phyloP scores from a whole-genome alignment of 106 monocot genomes.

The Phalaenopsis equestris region DNA sequence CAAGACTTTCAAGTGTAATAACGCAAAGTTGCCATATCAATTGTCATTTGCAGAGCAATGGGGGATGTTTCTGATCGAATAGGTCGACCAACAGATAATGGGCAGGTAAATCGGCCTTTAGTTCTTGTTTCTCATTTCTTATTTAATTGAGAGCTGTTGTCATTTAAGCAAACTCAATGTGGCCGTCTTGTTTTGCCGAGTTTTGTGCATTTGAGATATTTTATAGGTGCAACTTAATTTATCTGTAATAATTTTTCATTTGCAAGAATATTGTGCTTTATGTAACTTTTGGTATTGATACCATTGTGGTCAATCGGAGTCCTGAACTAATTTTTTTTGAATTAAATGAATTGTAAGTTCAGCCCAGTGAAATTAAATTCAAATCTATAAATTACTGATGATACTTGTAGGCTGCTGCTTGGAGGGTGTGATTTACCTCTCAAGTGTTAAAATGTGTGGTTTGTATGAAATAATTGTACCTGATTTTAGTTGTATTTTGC shows the following conservation, averaged over 20 bases:
- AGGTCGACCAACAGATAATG: slow-evolving; percentile 97
- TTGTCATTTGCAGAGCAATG: slow-evolving; percentile 77
- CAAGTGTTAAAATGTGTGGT: not conserved
- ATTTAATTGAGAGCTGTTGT: not conserved
- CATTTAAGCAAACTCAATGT: not conserved
- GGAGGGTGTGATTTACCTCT: not conserved
- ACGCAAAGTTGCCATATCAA: not conserved
- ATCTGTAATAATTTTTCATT: not conserved
- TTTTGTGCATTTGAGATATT: not conserved
- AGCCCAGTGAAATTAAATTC: not conserved
- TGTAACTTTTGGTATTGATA: not conserved
- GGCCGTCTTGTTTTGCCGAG: not conserved
- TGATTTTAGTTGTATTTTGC: not conserved
- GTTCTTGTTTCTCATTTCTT: slow-evolving; percentile 1
- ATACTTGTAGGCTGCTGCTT: not conserved
- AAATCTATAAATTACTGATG: not conserved
- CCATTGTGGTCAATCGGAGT: not conserved
- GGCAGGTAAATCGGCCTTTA: slow-evolving; percentile 50
- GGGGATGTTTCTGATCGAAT: slow-evolving; percentile 99
- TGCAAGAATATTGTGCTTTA: not conserved
- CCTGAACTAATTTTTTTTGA: not conserved
- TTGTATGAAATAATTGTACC: not conserved
- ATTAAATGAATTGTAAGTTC: not conserved
- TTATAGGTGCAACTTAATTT: not conserved
- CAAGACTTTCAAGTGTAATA: not conserved